Conservation (phyloP, 2,329 filamentous ascomycete species). For the Penicillium sp. region DNA sequence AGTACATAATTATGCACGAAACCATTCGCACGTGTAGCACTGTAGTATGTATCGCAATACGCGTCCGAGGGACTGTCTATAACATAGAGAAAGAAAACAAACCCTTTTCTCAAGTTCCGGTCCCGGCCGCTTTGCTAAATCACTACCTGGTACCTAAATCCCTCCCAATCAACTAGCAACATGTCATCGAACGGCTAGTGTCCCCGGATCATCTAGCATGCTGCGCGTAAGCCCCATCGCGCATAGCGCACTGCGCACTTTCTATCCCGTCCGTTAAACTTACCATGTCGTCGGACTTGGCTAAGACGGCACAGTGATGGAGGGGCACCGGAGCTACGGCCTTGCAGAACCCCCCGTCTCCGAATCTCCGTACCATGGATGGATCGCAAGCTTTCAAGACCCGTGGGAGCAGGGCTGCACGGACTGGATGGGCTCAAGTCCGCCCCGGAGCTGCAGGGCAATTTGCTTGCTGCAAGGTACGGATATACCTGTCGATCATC, state of each 20-base stretch:
- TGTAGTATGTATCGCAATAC: no score
- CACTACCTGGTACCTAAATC: no score
- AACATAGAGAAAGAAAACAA: neutral
- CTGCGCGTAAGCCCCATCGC: neutral
- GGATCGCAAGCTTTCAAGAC: neutral
- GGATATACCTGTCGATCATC: constrained; percentile 28
- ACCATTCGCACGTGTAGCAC: neutral
- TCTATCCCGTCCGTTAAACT: neutral
- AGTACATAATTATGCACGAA: neutral
- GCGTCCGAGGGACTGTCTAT: no score
- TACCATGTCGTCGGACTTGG: neutral
- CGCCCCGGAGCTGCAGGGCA: constrained; percentile 20
- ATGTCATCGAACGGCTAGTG: neutral
- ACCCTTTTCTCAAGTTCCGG: no score
- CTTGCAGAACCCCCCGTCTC: neutral
- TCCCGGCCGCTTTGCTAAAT: neutral
- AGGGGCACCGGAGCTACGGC: neutral
- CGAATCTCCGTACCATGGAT: neutral
- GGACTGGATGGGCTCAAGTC: neutral
- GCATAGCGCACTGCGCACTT: neutral
- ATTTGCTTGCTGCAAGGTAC: constrained; percentile 28
- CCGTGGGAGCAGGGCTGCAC: neutral
- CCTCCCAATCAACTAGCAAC: neutral
- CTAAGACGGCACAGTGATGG: neutral
- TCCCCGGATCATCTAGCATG: neutral